Conservation (phyloP, 805 yeast species). For the Monosporozyma yasuniensis region DNA sequence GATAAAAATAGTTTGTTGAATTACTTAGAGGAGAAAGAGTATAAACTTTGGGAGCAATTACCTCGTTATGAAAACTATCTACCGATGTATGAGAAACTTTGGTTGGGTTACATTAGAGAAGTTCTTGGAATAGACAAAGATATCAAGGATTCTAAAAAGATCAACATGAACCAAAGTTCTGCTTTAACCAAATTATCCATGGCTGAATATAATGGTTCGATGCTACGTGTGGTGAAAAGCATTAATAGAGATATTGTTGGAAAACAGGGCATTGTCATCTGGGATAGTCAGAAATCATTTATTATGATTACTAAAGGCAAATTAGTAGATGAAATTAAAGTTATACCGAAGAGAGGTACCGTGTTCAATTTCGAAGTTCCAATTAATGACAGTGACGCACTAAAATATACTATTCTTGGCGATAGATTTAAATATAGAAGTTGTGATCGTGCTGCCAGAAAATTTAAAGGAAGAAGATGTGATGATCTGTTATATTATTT, state of each 20-base stretch:
- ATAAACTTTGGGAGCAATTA: slow-evolving; percentile 14
- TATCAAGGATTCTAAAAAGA: slow-evolving; percentile 8
- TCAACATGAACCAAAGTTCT: slow-evolving; percentile 20
- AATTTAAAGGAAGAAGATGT: slow-evolving; percentile 74
- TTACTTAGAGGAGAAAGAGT: slow-evolving; percentile 16
- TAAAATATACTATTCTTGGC: slow-evolving; percentile 65
- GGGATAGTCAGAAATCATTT: slow-evolving; percentile 74
- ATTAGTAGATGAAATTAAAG: slow-evolving; percentile 54
- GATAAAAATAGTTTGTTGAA: slow-evolving; percentile 16
- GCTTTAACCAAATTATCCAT: slow-evolving; percentile 53
- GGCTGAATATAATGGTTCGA: slow-evolving; percentile 79
- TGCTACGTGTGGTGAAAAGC: slow-evolving; percentile 48
- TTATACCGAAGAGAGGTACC: slow-evolving; percentile 60
- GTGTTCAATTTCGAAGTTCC: slow-evolving; percentile 48
- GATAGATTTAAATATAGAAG: slow-evolving; percentile 68
- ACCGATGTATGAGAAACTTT: slow-evolving; percentile 47
- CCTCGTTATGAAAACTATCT: slow-evolving; percentile 43
- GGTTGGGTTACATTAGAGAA: slow-evolving; percentile 63
- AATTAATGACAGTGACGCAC: slow-evolving; percentile 30
- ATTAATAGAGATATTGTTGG: slow-evolving; percentile 52
- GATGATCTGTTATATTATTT: slow-evolving; percentile 40
- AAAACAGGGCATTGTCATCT: slow-evolving; percentile 61
- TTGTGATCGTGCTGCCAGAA: slow-evolving; percentile 72
- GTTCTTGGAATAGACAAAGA: slow-evolving; percentile 34
- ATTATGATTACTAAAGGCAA: slow-evolving; percentile 38